phyloP scores from a whole-genome alignment of 1,284 basidiomycete genomes.

The Stygiomarasmius scandens region DNA sequence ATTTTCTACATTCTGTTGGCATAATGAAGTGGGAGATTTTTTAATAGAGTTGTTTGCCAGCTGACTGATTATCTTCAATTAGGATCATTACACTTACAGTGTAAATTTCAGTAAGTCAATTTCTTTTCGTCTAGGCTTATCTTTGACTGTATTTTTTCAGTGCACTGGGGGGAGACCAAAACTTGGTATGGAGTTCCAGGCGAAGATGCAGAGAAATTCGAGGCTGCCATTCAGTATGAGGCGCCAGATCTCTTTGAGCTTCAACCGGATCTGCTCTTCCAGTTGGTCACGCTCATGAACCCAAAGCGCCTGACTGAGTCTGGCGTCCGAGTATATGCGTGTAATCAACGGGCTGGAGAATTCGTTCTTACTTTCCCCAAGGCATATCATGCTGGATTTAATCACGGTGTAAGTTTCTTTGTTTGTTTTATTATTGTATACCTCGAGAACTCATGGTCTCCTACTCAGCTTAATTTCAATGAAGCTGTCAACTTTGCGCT shows the following conservation, averaged over 20 bases:
- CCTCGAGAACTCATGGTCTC: constrained; percentile 16
- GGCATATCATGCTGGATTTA: constrained; percentile 98
- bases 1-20: constrained; percentile 99
- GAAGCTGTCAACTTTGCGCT: constrained; percentile 99
- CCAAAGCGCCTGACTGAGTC: constrained; percentile 85
- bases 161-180: constrained; percentile 99
- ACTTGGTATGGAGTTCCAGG: constrained; percentile 99
- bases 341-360: constrained; percentile 96
- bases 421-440: constrained; percentile 17
- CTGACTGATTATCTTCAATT: constrained; percentile 20
- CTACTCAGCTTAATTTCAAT: constrained; percentile 90
- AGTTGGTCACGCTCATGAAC: constrained; percentile 98
- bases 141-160: constrained; percentile 40
- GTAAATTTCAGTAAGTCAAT: constrained; percentile 84
- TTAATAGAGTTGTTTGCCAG: constrained; percentile 20
- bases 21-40: constrained; percentile 86
- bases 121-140: constrained; percentile 13
- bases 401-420: constrained; percentile 80
- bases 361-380: constrained; percentile 98
- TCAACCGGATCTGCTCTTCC: constrained; percentile 95
- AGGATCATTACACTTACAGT: constrained; percentile 98
- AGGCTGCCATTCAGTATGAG: constrained; percentile 92
- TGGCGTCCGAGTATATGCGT: constrained; percentile 92
- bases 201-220: constrained; percentile 92
- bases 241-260: constrained; percentile 99